phyloP scores from a whole-genome alignment of 2,329 filamentous ascomycete species.

The Microsporum audouinii region DNA sequence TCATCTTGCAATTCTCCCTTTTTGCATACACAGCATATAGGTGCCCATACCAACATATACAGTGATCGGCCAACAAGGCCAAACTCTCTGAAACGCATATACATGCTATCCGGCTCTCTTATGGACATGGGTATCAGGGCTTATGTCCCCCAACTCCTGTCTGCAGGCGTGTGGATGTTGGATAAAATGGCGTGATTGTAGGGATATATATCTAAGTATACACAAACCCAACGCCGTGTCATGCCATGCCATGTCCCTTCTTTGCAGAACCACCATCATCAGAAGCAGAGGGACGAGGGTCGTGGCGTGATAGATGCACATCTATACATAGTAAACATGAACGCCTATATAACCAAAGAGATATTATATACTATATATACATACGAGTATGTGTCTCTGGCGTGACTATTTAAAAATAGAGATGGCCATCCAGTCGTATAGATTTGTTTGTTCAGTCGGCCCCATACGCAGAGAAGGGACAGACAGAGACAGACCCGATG shows the following conservation, averaged over 20 bases:
- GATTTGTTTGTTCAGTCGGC: background rate
- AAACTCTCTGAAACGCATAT: background rate
- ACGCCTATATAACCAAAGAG: no score
- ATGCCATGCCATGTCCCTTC: background rate
- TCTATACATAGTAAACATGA: background rate
- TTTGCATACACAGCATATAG: no score
- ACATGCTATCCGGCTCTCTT: background rate
- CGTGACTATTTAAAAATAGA: background rate
- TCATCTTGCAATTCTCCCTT: no score
- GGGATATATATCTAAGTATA: background rate
- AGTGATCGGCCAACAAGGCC: no score
- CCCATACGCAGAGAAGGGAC: background rate
- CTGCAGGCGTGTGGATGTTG: background rate
- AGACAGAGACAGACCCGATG: background rate
- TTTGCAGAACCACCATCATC: background rate
- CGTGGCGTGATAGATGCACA: background rate
- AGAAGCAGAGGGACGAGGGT: background rate
- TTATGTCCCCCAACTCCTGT: background rate
- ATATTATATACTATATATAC: background rate
- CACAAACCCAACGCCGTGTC: background rate
- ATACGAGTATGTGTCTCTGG: background rate
- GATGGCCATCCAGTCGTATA: background rate
- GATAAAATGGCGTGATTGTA: background rate
- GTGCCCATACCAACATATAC: no score
- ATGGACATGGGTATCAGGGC: background rate